phyloP scores from a whole-genome alignment of 306 rosid species.

The Quercus suber region DNA sequence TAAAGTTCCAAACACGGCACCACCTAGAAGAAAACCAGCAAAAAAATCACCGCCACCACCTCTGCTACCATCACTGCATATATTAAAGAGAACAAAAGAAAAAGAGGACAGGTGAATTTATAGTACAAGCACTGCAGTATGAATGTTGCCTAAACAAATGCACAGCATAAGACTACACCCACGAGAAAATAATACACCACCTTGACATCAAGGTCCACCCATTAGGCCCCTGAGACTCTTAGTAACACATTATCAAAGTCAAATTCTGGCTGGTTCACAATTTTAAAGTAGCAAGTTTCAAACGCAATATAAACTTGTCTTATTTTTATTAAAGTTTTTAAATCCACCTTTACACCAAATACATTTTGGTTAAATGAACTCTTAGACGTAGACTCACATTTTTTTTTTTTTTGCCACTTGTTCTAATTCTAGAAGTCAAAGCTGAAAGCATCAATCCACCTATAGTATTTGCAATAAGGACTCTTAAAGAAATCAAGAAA shows the following conservation, averaged over 20 bases:
- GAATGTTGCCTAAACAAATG: background rate
- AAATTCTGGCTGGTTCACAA: too few species aligned
- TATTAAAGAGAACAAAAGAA: constrained; percentile 15
- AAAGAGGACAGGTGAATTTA: constrained; percentile 7
- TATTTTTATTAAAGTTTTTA: background rate
- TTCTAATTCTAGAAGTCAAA: too few species aligned
- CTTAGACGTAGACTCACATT: background rate
- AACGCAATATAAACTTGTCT: background rate
- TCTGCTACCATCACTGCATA: constrained; percentile 53
- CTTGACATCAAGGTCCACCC: background rate
- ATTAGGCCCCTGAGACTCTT: background rate
- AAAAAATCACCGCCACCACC: constrained; percentile 79
- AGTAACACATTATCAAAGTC: too few species aligned
- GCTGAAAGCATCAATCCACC: too few species aligned
- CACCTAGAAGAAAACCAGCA: constrained; percentile 87
- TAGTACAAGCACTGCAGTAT: background rate
- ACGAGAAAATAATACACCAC: background rate
- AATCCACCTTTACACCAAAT: background rate
- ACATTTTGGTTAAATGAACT: background rate
- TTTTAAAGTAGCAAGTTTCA: background rate
- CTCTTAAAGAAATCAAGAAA: background rate
- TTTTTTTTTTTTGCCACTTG: too few species aligned
- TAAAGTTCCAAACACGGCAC: constrained; percentile 82
- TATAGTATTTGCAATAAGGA: background rate
- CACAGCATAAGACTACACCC: background rate